Evolutionary conservation across 805 yeast species (phyloP).

Genomic region (Cyberlindnera subsufficiens): DNA sequence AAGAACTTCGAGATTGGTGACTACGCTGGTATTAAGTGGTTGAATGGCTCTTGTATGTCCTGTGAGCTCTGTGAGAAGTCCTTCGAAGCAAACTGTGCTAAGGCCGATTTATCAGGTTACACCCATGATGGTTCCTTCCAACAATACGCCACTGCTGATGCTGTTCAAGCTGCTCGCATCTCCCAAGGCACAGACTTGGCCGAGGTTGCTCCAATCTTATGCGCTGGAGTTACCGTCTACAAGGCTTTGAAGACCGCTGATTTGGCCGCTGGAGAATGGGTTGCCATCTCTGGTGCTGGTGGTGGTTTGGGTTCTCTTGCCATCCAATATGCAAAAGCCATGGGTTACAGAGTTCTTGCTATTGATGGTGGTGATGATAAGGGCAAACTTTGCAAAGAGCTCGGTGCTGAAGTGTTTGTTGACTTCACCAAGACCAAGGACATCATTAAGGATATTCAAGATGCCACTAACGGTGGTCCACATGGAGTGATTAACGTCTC

Average conservation of each 20-base stretch:
- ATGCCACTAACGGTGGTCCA: constrained; percentile 55
- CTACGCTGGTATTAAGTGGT: constrained; percentile 64
- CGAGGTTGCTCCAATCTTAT: constrained; percentile 54
- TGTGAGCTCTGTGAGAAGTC: constrained; percentile 59
- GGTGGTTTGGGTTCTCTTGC: constrained; percentile 78
- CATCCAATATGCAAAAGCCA: constrained; percentile 67
- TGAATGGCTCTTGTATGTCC: constrained; percentile 57
- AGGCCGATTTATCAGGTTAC: constrained; percentile 68
- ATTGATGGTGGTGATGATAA: constrained; percentile 77
- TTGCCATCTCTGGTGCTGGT: constrained; percentile 71
- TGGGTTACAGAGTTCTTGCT: constrained; percentile 66
- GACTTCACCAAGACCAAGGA: constrained; percentile 50
- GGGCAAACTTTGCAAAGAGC: constrained; percentile 41
- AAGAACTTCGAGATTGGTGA: constrained; percentile 59
- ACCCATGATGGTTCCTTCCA: constrained; percentile 47
- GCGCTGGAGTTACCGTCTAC: constrained; percentile 45
- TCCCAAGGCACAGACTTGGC: constrained; percentile 51
- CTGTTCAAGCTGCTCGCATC: constrained; percentile 55
- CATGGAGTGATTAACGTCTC: constrained; percentile 59
- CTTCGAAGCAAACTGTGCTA: constrained; percentile 59
- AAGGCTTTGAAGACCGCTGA: constrained; percentile 59
- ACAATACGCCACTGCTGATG: constrained; percentile 60
- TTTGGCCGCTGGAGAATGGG: constrained; percentile 62
- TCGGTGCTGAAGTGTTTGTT: constrained; percentile 61
- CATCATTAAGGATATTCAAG: constrained; percentile 36